These are phyloP conservation scores for Shiraia sp. DNA, from an alignment of 2,329 filamentous ascomycete species.

Conservation along the genomic window DNA sequence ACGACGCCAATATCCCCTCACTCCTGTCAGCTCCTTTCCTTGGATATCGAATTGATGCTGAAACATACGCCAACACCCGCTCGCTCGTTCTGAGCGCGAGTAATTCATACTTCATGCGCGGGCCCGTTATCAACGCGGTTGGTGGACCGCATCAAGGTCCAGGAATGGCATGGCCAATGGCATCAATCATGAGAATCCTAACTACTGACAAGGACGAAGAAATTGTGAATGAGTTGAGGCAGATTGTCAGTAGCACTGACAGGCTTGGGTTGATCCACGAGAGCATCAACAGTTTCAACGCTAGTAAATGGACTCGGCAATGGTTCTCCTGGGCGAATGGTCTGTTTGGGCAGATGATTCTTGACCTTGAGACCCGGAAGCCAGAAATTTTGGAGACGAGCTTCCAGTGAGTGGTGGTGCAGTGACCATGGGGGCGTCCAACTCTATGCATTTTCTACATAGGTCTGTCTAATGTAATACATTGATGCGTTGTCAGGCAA, in stretches of 20 bases:
- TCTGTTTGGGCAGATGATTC: conserved; percentile 55
- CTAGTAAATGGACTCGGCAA: conserved; percentile 52
- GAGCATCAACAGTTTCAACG: conserved; percentile 55
- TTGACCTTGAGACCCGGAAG: conserved; percentile 51
- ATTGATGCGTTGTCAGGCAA: conserved; percentile 2
- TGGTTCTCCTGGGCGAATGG: conserved; percentile 59
- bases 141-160: conserved; percentile 55
- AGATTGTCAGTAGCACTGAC: conserved; percentile 53
- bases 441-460: conserved; percentile 1
- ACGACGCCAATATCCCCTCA: conserved; percentile 72
- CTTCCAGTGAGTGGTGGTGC: conserved; percentile 43
- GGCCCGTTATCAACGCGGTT: conserved; percentile 53
- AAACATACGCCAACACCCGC: conserved; percentile 54
- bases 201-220: conserved; percentile 54
- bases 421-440: neutral
- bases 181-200: conserved; percentile 54
- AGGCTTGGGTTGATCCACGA: conserved; percentile 57
- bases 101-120: conserved; percentile 57
- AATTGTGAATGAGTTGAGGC: conserved; percentile 49
- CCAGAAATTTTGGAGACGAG: conserved; percentile 48
- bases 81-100: conserved; percentile 47
- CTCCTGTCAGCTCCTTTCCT: conserved; percentile 68
- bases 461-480: conserved; percentile 1
- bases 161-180: conserved; percentile 57
- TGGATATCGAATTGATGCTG: conserved; percentile 54